Percentiles rank a stretch among this genome's conserved stretches.
phyloP scores from a whole-genome alignment of 2,329 filamentous ascomycete genomes.

The Aspergillus luchuensis region DNA sequence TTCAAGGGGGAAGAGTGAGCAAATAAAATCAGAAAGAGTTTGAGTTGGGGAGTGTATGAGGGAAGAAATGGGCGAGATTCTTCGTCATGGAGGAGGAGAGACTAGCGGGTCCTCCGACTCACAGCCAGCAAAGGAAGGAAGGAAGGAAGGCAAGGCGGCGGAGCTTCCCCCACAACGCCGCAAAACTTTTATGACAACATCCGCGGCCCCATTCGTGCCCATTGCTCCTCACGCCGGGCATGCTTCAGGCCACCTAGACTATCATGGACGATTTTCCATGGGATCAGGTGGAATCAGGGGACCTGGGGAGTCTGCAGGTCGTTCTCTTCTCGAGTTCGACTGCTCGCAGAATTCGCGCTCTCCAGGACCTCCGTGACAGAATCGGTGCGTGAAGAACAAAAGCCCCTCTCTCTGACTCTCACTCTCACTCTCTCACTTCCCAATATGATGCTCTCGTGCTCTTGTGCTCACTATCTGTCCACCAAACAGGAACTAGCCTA shows the following conservation, averaged over 20 bases:
- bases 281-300: conserved; percentile 47
- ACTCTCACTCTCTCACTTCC: neutral
- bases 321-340: conserved; percentile 48
- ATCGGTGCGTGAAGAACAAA: conserved; percentile 36
- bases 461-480: conserved; percentile 1
- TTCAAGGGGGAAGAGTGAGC: neutral
- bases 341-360: conserved; percentile 42
- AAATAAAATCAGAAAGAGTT: neutral
- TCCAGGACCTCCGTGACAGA: conserved; percentile 49
- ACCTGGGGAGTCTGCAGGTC: conserved; percentile 42
- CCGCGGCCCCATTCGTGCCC: conserved; percentile 24
- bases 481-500: conserved; percentile 34
- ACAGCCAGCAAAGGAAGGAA: too few relatives aligned
- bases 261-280: conserved; percentile 49
- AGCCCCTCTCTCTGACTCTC: conserved; percentile 4
- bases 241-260: conserved; percentile 31
- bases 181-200: conserved; percentile 48
- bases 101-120: conserved; percentile 18
- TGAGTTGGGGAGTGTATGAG: neutral
- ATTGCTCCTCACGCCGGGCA: conserved; percentile 26
- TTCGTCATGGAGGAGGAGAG: conserved; percentile 17
- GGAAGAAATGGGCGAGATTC: neutral
- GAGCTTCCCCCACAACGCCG: conserved; percentile 29
- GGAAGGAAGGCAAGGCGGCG: conserved; percentile 21
- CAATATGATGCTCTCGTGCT: conserved; percentile 17